These are phyloP conservation scores for Rhynchosporium agropyri DNA, from an alignment of 2,329 filamentous ascomycete species.

Conservation along the genomic window DNA sequence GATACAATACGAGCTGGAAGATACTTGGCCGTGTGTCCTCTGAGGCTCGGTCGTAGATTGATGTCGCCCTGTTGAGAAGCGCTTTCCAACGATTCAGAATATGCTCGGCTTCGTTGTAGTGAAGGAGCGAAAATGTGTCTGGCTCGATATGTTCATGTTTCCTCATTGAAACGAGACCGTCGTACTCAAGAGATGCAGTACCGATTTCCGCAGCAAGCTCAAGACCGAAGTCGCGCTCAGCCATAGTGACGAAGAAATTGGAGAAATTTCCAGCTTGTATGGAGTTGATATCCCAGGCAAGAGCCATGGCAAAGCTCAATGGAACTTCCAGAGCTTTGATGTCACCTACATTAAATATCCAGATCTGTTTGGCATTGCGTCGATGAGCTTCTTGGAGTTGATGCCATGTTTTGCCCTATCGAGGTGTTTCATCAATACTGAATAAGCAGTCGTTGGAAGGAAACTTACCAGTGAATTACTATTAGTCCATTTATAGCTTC, in stretches of 20 bases:
- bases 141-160: conserved; percentile 64
- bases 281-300: conserved; percentile 62
- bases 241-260: conserved; percentile 58
- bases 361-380: conserved; percentile 54
- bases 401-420: conserved; percentile 60
- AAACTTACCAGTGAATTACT: conserved; percentile 56
- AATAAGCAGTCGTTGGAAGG: not conserved
- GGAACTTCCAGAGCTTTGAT: conserved; percentile 62
- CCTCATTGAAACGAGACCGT: conserved; percentile 54
- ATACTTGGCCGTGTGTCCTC: conserved; percentile 56
- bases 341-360: conserved; percentile 64
- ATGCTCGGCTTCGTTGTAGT: conserved; percentile 63
- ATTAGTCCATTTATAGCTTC: conserved; percentile 61
- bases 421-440: not conserved
- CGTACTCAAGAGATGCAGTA: conserved; percentile 55
- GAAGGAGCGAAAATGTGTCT: conserved; percentile 59
- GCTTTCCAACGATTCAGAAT: conserved; percentile 56
- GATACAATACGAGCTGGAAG: conserved; percentile 63
- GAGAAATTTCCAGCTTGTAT: conserved; percentile 56
- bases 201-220: conserved; percentile 51
- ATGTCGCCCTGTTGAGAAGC: conserved; percentile 54
- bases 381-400: conserved; percentile 63
- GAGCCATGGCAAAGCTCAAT: conserved; percentile 65
- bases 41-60: conserved; percentile 55
- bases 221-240: conserved; percentile 56